Base-by-base conservation (phyloP, 805 yeast genomes). In the Kodamaea leandrae region DNA sequence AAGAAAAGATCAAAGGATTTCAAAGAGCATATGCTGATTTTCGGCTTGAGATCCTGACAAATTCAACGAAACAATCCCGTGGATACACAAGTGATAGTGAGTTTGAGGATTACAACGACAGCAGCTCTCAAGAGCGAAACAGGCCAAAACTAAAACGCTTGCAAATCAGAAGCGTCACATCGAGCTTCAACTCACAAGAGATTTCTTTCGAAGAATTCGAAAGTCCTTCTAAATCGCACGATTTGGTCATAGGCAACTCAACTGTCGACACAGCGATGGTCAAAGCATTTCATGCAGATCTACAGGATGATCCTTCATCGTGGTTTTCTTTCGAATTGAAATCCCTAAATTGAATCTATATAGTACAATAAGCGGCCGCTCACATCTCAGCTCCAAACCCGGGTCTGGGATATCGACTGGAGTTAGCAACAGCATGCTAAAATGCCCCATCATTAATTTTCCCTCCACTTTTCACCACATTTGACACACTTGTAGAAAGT, bases 391-490 rank as follows among this genome's bases (percentile, higher is more conserved):
- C 16, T 5, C 7, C 18, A 27, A 6, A 14, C 28, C n/a, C 6
- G 14, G 10, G 13, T n/a, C n/a, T n/a, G n/a, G n/a, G n/a, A n/a
- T n/a, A n/a, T n/a, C n/a, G n/a, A n/a, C 7, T 25, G 14, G n/a
- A 25, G 17, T 27, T 6, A 6, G 10, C 28, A 27, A 14, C 17
- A 4, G 32, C 32, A 27, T 27, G 32, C 32, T 27, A 27, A 13
- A 13, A 27, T 27, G 32, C 32, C n/a, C n/a, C 10, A 5, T 12
- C 28, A 27, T 27, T 53, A 93, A 56, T 93, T 93, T 55, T 93
- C 99, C 66, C 96, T 84, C 99, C 99, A 93, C 65, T 91, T 95
- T 58, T 88, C 77, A 37, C 87, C 86, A 71, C 99, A 93, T 48
- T 80, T 83, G 26, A 89, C 89, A 69, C 99, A 93, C 63, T 91